A percentile compares a stretch with the other conserved stretches of the same genome.
phyloP scores from a whole-genome alignment of 495 filamentous ascomycete species.

The Trichoderma parareesei region DNA sequence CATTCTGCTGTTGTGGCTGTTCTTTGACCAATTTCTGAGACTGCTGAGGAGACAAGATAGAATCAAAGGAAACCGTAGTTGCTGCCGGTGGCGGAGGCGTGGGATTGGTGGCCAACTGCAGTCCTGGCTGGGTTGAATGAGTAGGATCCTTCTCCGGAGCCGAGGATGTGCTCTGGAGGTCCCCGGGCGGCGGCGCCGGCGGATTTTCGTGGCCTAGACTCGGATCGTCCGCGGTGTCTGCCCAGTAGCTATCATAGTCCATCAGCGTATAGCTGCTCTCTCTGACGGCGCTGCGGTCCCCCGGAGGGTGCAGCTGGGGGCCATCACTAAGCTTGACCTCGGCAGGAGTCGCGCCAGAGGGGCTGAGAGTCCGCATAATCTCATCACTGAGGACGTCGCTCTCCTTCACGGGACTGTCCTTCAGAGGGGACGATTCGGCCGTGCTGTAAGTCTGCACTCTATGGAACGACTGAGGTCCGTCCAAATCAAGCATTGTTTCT shows the following conservation, averaged over 20 bases:
- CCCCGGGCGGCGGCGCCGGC: not conserved
- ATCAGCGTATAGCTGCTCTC: constrained; percentile 40
- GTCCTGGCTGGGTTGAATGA: not conserved
- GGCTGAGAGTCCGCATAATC: constrained; percentile 69
- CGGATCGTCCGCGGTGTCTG: constrained; percentile 9
- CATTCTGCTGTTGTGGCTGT: not conserved
- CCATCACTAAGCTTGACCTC: constrained; percentile 11
- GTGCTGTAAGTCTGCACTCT: constrained; percentile 3
- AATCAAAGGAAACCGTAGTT: not conserved
- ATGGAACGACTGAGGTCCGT: constrained; percentile 27
- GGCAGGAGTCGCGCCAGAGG: constrained; percentile 20
- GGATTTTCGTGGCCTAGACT: not conserved
- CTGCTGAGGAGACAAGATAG: not conserved
- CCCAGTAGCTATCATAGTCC: constrained; percentile 39
- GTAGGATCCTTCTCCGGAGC: not conserved
- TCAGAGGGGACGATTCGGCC: constrained; percentile 44
- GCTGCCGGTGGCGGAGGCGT: not conserved
- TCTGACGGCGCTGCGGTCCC: constrained; percentile 21
- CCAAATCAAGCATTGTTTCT: constrained; percentile 19
- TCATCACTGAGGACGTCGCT: constrained; percentile 72
- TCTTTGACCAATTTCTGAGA: not conserved
- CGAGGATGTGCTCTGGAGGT: not conserved
- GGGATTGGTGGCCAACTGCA: not conserved
- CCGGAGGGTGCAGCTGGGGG: constrained; percentile 14
- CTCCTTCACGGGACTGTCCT: constrained; percentile 37